These are phyloP conservation scores for Cercospora zeae-maydis DNA, from an alignment of 2,329 filamentous ascomycete genomes.

Conservation along the genomic window DNA sequence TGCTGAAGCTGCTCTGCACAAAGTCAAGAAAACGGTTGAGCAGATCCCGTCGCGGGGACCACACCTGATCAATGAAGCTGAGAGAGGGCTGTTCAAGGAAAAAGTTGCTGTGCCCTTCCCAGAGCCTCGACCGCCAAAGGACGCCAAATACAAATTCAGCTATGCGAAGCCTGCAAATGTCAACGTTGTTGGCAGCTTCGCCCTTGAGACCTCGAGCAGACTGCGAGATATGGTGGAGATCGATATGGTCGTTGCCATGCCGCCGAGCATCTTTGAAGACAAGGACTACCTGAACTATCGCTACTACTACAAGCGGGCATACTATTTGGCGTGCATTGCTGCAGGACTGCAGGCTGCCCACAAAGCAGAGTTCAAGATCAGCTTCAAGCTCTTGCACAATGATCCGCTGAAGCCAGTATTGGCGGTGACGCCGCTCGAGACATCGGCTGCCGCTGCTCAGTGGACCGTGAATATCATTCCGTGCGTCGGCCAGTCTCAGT, in stretches of 20 bases:
- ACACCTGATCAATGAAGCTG: conserved; percentile 60
- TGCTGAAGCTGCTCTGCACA: conserved; percentile 53
- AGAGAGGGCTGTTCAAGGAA: conserved; percentile 63
- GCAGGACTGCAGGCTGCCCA: conserved; percentile 62
- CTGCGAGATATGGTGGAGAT: conserved; percentile 52
- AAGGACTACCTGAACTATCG: conserved; percentile 92
- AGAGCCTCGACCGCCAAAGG: conserved; percentile 68
- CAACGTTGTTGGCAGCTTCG: conserved; percentile 87
- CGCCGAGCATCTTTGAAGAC: conserved; percentile 72
- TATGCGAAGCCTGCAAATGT: conserved; percentile 72
- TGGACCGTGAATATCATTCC: conserved; percentile 73
- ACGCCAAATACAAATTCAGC: conserved; percentile 76
- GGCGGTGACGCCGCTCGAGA: conserved; percentile 39
- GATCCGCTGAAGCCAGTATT: conserved; percentile 64
- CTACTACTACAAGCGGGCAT: conserved; percentile 92
- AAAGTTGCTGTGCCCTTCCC: conserved; percentile 79
- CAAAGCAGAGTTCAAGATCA: conserved; percentile 55
- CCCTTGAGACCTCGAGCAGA: conserved; percentile 69
- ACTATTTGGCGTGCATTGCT: conserved; percentile 80
- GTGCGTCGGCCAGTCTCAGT: conserved; percentile 65
- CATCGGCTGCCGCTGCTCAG: conserved; percentile 36
- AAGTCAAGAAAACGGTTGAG: conserved; percentile 57
- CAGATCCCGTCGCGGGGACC: conserved; percentile 50
- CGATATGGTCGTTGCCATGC: conserved; percentile 87
- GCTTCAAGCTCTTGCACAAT: conserved; percentile 32